Evolutionary conservation across 1,284 basidiomycete species (phyloP), one percentile per base, ranked within the genome.

Genomic region (Termitomyces sp.): DNA sequence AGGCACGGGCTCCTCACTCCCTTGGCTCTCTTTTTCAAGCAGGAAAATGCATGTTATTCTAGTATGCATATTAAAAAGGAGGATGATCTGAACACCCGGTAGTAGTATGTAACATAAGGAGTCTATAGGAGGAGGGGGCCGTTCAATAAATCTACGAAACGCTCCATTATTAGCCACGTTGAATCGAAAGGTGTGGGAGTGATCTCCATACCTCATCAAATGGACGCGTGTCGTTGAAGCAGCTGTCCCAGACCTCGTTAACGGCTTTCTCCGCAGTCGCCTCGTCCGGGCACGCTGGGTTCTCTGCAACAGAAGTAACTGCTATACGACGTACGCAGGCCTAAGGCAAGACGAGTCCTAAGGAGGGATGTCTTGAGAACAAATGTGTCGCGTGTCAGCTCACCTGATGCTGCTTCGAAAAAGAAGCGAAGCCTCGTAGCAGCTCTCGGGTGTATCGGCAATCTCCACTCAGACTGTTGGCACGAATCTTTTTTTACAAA

Each of bases 191-290:
- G 43, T 55, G 50, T 50, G 49, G 48, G 50, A 54, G 43, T 28
- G 10, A 39, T 44, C 9, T 49, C 36, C 72, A 57, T 61, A 95
- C 92, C 84, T 98, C 94, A 71, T 98, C 96, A 70, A 98, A 99
- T 6, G 96, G 96, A 62, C 95, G 75, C 6, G 95, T 98, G 70
- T 99, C 96, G 47, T 82, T 86, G 73, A 94, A 96, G 71, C 96
- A 99, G 64, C 90, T 93, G 64, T 94, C 90, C 88, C 91, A 99
- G 43, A 98, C 96, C 69, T 98, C 92, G 62, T 98, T 96, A 48
- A 98, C 95, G 2, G 86, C 92, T 55, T 82, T 80, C 68, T 94
- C 90, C 5, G 96, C 96, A 48, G 88, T 78, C 12, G 80, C 88
- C 45, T 77, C 72, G 61, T 87, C 82, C 2, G 84, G 84, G 67